Base-by-base conservation (phyloP, 2,329 filamentous ascomycete genomes). In the Colletotrichum liaoningense region DNA sequence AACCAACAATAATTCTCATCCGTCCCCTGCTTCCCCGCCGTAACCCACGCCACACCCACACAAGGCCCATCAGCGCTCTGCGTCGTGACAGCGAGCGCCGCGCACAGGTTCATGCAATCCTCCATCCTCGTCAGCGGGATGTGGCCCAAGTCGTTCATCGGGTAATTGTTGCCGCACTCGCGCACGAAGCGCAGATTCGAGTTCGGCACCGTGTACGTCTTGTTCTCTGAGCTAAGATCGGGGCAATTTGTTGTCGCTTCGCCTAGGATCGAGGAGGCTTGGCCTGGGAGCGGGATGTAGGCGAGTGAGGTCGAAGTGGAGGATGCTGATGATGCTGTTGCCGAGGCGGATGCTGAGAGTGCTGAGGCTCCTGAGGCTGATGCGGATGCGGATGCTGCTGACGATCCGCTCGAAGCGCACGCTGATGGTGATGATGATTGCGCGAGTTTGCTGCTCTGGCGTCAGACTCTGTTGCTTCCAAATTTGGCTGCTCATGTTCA, bases 21-120 rank as follows among this genome's bases (percentile, higher is more conserved):
- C 30, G 63, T 67, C 5, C 77, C 77, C 72, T 77, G 76, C n/a
- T 68, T 70, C 1, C 70, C 75, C 3, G 67, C 72, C 24, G 71
- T 77, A 3, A 77, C 71, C 77, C 77, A 78, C 14, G 69, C 67
- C 52, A 76, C 77, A 16, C 76, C 77, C n/a, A 68, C 33, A 38
- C 77, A 78, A 1, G 24, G 64, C 2, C 76, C 77, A 14, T 59
- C 22, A 1, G 69, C 54, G 26, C 75, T 75, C 56, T 75, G 76
- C 1, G 75, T 75, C 46, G 74, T 75, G 4, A 75, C 52, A 72
- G 75, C 72, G 14, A 77, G 74, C 28, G 75, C 72, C 8, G 76
- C 77, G 59, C 77, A 78, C 24, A 78, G 71, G 42, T 65, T 60
- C 12, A 78, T 66, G 73, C 77, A 78, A 67, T 78, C 77, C 19